Evolutionary conservation across 1,284 basidiomycete species (phyloP), one percentile per base, ranked within the genome.

Genomic region (Schizopora paradoxa): DNA sequence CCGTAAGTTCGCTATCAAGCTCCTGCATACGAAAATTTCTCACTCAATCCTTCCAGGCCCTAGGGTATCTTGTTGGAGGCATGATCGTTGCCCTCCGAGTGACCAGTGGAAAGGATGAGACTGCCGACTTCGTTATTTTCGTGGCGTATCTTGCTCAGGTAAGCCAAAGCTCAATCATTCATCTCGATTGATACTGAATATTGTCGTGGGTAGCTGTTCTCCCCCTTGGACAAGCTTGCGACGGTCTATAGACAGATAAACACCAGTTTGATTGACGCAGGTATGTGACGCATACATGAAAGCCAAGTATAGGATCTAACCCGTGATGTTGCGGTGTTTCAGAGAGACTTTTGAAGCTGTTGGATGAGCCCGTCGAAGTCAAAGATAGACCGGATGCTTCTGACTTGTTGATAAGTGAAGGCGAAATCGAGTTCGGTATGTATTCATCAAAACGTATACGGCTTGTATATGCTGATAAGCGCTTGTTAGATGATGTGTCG

Each of bases 401-500:
- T 21, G 79, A 89, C 45, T 72, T 95, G 23, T 66, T 82, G 37
- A 75, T 91, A n/a, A 67, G 76, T 22, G 69, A 81, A 48, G 79
- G 91, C 7, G 82, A 84, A 58, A 86, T 96, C 59, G 88, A 88
- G 59, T 95, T 96, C 61, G 81, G 86, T 87, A 49, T 39, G 73
- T 63, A n/a, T 54, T 36, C 45, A 23, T 41, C 26, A 14, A 23
- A 5, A 4, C 34, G 31, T n/a, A 11, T 33, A 6, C 45, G n/a
- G 10, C 11, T 16, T 41, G 23, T 41, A 35, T 22, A 52, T 32
- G 48, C 42, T 33, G 22, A 40, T 16, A 39, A 26, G 45, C 8
- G 8, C 23, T 27, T 27, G 10, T 37, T 52, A 89, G 86, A 87
- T 11, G 80, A 89, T 50, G 87, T 90, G 51, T 76, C 65, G 56